A percentile compares a stretch with the other conserved stretches of the same genome.
Evolutionary conservation across 2,329 filamentous ascomycete species (phyloP).

Genomic region (Scedosporium minutisporum): DNA sequence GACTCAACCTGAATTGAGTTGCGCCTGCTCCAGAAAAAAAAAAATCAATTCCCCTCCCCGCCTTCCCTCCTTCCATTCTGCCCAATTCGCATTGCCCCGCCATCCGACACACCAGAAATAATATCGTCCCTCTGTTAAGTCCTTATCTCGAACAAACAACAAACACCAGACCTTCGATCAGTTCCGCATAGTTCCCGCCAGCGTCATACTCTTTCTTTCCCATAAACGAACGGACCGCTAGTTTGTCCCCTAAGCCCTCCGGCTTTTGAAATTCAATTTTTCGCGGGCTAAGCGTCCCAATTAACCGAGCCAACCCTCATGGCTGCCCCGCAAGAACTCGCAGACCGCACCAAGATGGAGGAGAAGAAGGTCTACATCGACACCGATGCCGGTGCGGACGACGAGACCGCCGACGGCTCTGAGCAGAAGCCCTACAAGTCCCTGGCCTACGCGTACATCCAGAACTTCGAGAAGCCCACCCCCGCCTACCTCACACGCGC

Average conservation of each 20-base stretch:
- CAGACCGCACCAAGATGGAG: conserved; percentile 37
- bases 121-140: conserved; percentile 1
- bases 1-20: conserved; percentile 1
- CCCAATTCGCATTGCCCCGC: conserved; percentile 8
- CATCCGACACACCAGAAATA: conserved; percentile 10
- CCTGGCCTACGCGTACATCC: conserved; percentile 66
- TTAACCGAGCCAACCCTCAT: conserved; percentile 16
- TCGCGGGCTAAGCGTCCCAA: neutral
- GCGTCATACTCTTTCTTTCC: no score
- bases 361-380: conserved; percentile 59
- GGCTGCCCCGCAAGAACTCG: conserved; percentile 38
- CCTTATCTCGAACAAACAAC: neutral
- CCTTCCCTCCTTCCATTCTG: neutral
- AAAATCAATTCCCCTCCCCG: neutral
- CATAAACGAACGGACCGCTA: no score
- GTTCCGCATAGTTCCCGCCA: neutral
- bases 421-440: conserved; percentile 73
- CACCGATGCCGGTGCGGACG: conserved; percentile 68
- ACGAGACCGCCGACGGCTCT: conserved; percentile 55
- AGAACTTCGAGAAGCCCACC: conserved; percentile 49
- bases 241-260: neutral
- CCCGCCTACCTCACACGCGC: conserved; percentile 60
- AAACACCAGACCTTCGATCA: neutral
- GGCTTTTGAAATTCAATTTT: neutral
- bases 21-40: conserved; percentile 3